Base-by-base conservation (phyloP, 805 yeast species). In the Schwanniomyces occidentalis region DNA sequence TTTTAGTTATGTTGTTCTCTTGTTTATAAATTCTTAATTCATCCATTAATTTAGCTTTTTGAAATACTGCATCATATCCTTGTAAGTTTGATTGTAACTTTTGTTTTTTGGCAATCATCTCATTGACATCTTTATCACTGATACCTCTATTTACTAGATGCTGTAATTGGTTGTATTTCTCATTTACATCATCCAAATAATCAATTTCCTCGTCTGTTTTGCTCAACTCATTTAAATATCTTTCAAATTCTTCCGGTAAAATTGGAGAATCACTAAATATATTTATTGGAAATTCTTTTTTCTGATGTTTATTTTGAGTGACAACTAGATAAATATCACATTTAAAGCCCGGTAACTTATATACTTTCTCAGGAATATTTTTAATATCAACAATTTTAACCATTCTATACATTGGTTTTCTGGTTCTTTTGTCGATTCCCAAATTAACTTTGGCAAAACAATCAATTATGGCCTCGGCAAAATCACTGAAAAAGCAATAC, bases 381-480 rank as follows among this genome's bases (percentile, higher is more conserved):
- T 73, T 75, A 6, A 85, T 76, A 35, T 76, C 82, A 46, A 81
- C 84, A 27, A 93, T 79, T 53, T 78, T 82, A 31, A 91, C 95
- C 77, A 91, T 75, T 49, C 97, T 75, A 61, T 93, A 91, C 34
- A 77, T 75, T 8, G 82, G 75, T 50, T 70, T 67, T 19, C 82
- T 78, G 8, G 80, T 75, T 28, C 78, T 72, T 37, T 72, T 73
- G 49, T 82, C 83, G 26, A 67, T 52, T 7, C 96, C 96, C 37
- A 93, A 76, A 55, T 87, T 89, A 36, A 93, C 80, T 46, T 90
- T 76, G 22, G 90, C 95, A 55, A 72, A 87, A 32, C 95, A 80
- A 14, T 87, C 95, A 13, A 75, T 69, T 10, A 87, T 75, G 1
- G 75, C 73, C 13, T 76, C 79, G 29, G 75, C 79, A 57, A 95